A percentile compares a stretch with the other conserved stretches of the same genome.
Evolutionary conservation across 306 rosid species (phyloP).

Genomic region (Herpetospermum pedunculosum): DNA sequence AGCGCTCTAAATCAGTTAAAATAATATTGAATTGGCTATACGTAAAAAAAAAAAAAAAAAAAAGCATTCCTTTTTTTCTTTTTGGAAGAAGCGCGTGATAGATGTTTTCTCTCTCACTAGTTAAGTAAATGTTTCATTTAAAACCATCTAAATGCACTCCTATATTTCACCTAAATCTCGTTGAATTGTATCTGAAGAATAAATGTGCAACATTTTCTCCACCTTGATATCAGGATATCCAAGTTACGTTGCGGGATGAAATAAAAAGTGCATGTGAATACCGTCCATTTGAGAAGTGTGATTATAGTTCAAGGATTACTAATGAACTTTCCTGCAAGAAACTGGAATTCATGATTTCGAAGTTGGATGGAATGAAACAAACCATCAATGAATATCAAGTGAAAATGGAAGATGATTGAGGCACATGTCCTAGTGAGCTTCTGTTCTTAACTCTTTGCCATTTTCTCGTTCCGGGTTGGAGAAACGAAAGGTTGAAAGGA

Average conservation of each 20-base stretch:
- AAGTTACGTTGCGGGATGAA: conserved; percentile 76
- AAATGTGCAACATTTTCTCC: background rate
- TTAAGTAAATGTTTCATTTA: background rate
- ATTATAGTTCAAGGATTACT: conserved; percentile 73
- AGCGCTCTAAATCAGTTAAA: background rate
- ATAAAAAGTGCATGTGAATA: conserved; percentile 89
- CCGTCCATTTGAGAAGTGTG: conserved; percentile 94
- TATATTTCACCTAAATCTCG: background rate
- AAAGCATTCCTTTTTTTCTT: background rate
- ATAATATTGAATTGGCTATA: background rate
- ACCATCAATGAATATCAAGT: conserved; percentile 55
- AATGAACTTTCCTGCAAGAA: conserved; percentile 79
- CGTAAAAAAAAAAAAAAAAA: too few species aligned
- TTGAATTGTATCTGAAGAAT: background rate
- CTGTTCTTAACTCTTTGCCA: background rate
- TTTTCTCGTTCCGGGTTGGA: background rate
- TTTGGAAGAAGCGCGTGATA: background rate
- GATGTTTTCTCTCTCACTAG: background rate
- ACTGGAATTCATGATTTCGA: conserved; percentile 49
- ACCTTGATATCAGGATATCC: conserved; percentile 53
- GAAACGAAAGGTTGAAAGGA: background rate
- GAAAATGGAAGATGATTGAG: conserved; percentile 27
- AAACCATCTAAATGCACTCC: background rate
- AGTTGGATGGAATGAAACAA: conserved; percentile 68
- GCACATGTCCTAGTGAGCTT: background rate